These are phyloP conservation scores for Saccharomycopsis fodiens DNA, from an alignment of 805 yeast genomes.

Conservation along the genomic window DNA sequence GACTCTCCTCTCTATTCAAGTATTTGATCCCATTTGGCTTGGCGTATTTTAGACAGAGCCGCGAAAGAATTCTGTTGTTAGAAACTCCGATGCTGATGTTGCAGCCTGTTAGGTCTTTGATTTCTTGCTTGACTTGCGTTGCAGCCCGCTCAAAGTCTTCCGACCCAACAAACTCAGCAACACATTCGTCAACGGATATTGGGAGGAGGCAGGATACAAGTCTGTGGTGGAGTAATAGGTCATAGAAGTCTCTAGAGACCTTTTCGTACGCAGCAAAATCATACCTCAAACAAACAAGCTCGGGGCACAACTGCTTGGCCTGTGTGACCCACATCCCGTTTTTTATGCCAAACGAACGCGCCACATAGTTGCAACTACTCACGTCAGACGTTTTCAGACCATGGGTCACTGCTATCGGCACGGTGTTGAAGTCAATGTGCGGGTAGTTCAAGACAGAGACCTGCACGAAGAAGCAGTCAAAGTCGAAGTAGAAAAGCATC, in stretches of 20 bases:
- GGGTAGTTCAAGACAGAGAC: slow-evolving; percentile 62
- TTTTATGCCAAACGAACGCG: slow-evolving; percentile 65
- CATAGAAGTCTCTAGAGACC: slow-evolving; percentile 58
- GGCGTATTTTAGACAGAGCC: slow-evolving; percentile 61
- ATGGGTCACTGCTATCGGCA: slow-evolving; percentile 58
- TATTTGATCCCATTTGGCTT: slow-evolving; percentile 68
- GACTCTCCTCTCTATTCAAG: slow-evolving; percentile 27
- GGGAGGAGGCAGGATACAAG: slow-evolving; percentile 53
- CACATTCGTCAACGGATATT: slow-evolving; percentile 86
- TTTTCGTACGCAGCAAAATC: slow-evolving; percentile 68
- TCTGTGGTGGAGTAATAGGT: slow-evolving; percentile 37
- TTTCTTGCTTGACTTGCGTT: slow-evolving; percentile 31
- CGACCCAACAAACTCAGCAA: slow-evolving; percentile 52
- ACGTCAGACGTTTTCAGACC: slow-evolving; percentile 59
- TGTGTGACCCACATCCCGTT: slow-evolving; percentile 87
- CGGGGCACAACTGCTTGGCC: slow-evolving; percentile 63
- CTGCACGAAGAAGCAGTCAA: slow-evolving; percentile 90
- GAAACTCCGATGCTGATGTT: slow-evolving; percentile 78
- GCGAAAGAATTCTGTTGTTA: slow-evolving; percentile 66
- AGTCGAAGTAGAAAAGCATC: slow-evolving; percentile 73
- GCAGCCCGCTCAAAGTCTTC: slow-evolving; percentile 20
- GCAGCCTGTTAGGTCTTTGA: slow-evolving; percentile 45
- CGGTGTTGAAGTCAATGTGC: slow-evolving; percentile 36
- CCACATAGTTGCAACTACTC: slow-evolving; percentile 88
- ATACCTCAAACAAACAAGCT: slow-evolving; percentile 55